A percentile compares a stretch with the other conserved stretches of the same genome.
phyloP scores from a whole-genome alignment of 106 monocot species.

The Posidonia australis region DNA sequence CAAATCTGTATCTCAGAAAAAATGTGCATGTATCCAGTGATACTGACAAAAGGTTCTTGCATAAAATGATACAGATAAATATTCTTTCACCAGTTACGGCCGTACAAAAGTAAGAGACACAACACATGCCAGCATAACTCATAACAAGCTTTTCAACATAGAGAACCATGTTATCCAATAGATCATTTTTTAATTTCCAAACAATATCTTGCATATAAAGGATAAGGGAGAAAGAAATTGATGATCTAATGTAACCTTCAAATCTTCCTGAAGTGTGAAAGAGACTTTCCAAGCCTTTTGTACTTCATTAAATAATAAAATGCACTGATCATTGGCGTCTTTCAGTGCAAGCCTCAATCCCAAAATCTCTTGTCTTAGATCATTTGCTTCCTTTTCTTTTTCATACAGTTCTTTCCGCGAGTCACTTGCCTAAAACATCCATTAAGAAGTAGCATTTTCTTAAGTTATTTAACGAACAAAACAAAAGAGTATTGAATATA shows the following conservation, averaged over 20 bases:
- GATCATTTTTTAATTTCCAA: too few relatives aligned
- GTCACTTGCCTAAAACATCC: slow-evolving; percentile 66
- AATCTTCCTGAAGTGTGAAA: slow-evolving; percentile 80
- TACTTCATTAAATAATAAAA: slow-evolving; percentile 90
- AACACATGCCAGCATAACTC: too few relatives aligned
- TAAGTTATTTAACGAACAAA: background rate
- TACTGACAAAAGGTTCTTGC: too few relatives aligned
- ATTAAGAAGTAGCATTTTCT: background rate
- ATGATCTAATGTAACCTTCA: slow-evolving; percentile 43
- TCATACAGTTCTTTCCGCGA: slow-evolving; percentile 76
- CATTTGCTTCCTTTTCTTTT: slow-evolving; percentile 75
- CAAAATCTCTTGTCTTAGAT: slow-evolving; percentile 50
- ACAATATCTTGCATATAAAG: background rate
- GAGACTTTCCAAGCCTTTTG: slow-evolving; percentile 99
- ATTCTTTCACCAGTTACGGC: too few relatives aligned
- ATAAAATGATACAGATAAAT: too few relatives aligned
- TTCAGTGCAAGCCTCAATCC: slow-evolving; percentile 56
- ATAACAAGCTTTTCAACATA: too few relatives aligned
- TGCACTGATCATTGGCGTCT: slow-evolving; percentile 89
- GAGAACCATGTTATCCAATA: too few relatives aligned
- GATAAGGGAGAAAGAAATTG: background rate
- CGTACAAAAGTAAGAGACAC: too few relatives aligned
- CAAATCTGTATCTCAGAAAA: too few relatives aligned
- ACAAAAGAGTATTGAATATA: background rate
- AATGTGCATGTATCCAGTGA: too few relatives aligned